Evolutionary conservation across 495 filamentous ascomycete genomes (phyloP).

Genomic region (Cercophora samala): DNA sequence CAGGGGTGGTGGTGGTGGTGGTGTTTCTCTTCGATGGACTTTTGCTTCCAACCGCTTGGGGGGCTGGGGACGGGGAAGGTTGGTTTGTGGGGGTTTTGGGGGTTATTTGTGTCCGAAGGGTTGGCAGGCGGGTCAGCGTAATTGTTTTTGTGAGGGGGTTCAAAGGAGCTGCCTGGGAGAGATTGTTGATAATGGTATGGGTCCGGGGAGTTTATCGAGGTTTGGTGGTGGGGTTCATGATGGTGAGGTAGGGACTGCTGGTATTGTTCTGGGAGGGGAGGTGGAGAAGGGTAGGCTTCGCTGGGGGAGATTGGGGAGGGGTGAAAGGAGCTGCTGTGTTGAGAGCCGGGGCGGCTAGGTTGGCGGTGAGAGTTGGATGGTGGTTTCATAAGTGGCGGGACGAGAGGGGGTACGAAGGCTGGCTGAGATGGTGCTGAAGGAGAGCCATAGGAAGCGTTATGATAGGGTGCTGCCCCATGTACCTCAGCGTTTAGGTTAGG

Average conservation of each 20-base stretch:
- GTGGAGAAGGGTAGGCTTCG: not conserved
- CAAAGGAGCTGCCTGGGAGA: not conserved
- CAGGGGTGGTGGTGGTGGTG: slow-evolving; percentile 25
- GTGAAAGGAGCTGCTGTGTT: not conserved
- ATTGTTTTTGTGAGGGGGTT: not conserved
- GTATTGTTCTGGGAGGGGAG: not conserved
- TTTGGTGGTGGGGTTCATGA: not conserved
- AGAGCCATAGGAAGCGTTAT: not conserved
- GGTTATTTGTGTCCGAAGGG: not conserved
- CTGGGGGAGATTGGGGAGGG: not conserved
- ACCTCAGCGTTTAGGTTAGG: not conserved
- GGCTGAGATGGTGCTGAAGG: not conserved
- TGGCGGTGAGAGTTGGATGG: not conserved
- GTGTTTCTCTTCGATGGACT: slow-evolving; percentile 8
- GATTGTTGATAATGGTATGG: not conserved
- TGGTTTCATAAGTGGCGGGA: not conserved
- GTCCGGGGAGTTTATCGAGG: not conserved
- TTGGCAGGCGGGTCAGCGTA: not conserved
- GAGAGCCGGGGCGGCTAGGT: not conserved
- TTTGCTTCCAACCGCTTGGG: not conserved
- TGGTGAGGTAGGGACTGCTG: not conserved
- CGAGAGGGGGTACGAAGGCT: not conserved
- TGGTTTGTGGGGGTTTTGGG: slow-evolving; percentile 3
- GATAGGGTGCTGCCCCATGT: not conserved
- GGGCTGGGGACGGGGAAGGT: slow-evolving; percentile 17